Evolutionary conservation across 352 stramenopile species (phyloP).

Genomic region (Globisporangium apiculatum): DNA sequence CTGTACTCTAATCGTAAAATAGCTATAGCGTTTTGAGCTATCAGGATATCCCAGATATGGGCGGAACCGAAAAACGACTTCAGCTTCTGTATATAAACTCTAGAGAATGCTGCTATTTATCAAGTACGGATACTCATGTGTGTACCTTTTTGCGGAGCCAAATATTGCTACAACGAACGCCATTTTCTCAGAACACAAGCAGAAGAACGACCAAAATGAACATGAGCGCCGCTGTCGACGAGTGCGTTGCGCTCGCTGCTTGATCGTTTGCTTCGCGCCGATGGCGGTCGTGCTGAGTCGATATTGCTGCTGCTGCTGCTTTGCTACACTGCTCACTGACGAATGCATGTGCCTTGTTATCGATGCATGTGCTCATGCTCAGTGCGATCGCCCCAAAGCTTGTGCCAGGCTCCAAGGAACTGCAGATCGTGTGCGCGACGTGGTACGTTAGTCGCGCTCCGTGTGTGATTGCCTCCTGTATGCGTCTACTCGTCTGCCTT

Average conservation of each 20-base stretch:
- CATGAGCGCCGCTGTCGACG: conserved; percentile 3
- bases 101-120: too few species aligned
- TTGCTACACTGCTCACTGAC: neutral
- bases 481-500: neutral
- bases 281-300: too few species aligned
- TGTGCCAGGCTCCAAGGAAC: conserved; percentile 45
- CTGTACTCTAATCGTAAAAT: too few species aligned
- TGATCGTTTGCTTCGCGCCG: neutral
- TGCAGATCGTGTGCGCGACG: conserved; percentile 41
- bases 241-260: conserved; percentile 1
- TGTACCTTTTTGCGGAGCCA: too few species aligned
- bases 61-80: too few species aligned
- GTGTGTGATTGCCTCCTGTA: too few species aligned
- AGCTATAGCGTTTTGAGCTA: too few species aligned
- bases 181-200: neutral
- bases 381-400: conserved; percentile 44
- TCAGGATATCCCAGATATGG: too few species aligned
- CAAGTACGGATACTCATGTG: too few species aligned
- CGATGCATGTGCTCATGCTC: neutral
- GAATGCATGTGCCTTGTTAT: neutral
- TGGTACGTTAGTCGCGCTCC: conserved; percentile 26
- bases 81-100: too few species aligned
- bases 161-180: too few species aligned
- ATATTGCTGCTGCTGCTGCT: neutral
- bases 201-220: neutral